Evolutionary conservation across 1,139 yeast genomes (phyloP).

Genomic region (Eremothecium coryli): DNA sequence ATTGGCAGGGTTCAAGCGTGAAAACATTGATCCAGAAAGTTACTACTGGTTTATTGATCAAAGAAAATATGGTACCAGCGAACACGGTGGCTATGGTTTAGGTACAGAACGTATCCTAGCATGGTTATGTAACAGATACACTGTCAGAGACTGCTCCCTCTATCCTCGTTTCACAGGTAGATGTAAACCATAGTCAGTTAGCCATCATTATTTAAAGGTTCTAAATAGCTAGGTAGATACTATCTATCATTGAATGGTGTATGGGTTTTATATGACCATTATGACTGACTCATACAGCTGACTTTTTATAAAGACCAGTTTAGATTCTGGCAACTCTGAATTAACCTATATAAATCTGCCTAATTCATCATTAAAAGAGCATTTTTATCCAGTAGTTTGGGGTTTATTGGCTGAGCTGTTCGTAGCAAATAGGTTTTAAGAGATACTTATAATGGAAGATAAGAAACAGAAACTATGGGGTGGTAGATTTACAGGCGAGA

Average conservation of each 20-base stretch:
- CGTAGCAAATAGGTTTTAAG: too few species aligned
- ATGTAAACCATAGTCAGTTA: conserved; percentile 68
- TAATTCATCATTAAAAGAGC: too few species aligned
- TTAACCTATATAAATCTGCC: too few species aligned
- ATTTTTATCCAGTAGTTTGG: too few species aligned
- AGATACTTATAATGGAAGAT: too few species aligned
- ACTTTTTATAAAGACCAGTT: too few species aligned
- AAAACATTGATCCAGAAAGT: conserved; percentile 64
- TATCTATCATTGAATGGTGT: not conserved
- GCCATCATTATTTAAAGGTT: not conserved
- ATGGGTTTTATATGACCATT: too few species aligned
- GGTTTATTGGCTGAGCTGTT: too few species aligned
- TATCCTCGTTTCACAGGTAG: conserved; percentile 98
- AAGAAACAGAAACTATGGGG: conserved; percentile 90
- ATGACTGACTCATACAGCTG: not conserved
- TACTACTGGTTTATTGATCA: conserved; percentile 97
- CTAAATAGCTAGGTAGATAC: not conserved
- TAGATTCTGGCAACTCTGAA: too few species aligned
- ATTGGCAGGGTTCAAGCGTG: conserved; percentile 85
- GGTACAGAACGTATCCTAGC: conserved; percentile 98
- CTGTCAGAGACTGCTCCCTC: conserved; percentile 94
- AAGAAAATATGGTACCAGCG: conserved; percentile 94
- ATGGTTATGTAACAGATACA: conserved; percentile 95
- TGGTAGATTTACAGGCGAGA: conserved; percentile 94
- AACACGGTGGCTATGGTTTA: conserved; percentile 98